Base-by-base conservation (phyloP, 2,329 filamentous ascomycete genomes). In the Pseudocercospora crystallina region DNA sequence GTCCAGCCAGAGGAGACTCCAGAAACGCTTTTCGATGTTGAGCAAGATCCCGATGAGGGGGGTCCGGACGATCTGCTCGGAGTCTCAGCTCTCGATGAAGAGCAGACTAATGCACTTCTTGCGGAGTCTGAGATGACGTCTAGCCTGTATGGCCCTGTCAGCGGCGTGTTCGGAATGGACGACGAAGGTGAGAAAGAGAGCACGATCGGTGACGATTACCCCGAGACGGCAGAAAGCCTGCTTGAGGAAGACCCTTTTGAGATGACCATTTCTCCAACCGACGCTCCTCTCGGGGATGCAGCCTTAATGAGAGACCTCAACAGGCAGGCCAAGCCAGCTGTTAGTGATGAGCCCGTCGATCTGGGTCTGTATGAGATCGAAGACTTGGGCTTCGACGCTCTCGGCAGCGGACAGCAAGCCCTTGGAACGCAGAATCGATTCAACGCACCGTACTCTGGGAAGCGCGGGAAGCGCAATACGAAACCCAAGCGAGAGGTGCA, bases 1-100 rank as follows among this genome's bases (percentile, higher is more conserved):
- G 80, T 80, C 3, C 78, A 68, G 47, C 70, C 51, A 74, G 79
- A 83, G 82, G 56, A 79, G 83, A 58, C 84, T 84, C 56, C 80
- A 80, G 53, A 84, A 83, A 63, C 61, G 4, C 48, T 69, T 5
- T 69, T 69, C 42, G 67, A 70, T 47, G 60, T 59, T n/a, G 66
- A 68, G 17, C 57, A 61, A 29, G 58, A 59, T 10, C 15, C 51
- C 11, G 53, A 58, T 8, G 63, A 65, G 4, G 55, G 62, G 11
- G 56, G 69, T 26, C n/a, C 43, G 5, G 52, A 74, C 51, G 59
- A 66, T 5, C 57, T 70, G 13, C 37, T 60, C 29, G 51, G 51
- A 17, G 47, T 48, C 13, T 55, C 61, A 7, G 44, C 39, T 11
- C 38, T 61, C 29, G 60, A 49, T 26, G 57, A 55, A 17, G 57